A percentile compares a stretch with the other conserved stretches of the same genome.
Evolutionary conservation across 2,329 filamentous ascomycete species (phyloP).

Genomic region (Tolypocladium paradoxum): DNA sequence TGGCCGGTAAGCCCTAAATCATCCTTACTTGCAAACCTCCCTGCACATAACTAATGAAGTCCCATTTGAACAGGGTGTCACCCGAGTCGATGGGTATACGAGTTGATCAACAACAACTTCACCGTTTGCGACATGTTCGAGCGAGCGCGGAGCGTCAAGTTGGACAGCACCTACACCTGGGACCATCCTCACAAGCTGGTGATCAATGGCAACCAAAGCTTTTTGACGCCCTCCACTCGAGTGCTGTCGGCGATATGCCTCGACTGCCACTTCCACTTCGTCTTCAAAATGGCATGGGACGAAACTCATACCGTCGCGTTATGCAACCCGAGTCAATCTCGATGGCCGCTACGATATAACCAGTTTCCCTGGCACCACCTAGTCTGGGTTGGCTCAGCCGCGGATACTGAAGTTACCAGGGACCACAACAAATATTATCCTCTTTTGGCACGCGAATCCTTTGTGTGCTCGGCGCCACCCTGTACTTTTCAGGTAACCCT

Average conservation of each 20-base stretch:
- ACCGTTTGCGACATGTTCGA: slow-evolving; percentile 24
- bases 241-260: slow-evolving; percentile 27
- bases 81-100: slow-evolving; percentile 30
- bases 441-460: slow-evolving; percentile 23
- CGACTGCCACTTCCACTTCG: slow-evolving; percentile 30
- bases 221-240: slow-evolving; percentile 12
- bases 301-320: slow-evolving; percentile 13
- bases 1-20: slow-evolving; percentile 19
- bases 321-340: slow-evolving; percentile 20
- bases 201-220: slow-evolving; percentile 29
- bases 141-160: slow-evolving; percentile 17
- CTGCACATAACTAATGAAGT: not conserved
- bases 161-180: slow-evolving; percentile 21
- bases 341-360: slow-evolving; percentile 23
- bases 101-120: slow-evolving; percentile 26
- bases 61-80: slow-evolving; percentile 18
- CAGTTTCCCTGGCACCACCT: slow-evolving; percentile 29
- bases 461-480: slow-evolving; percentile 29
- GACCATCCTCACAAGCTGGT: slow-evolving; percentile 24
- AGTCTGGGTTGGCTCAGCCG: slow-evolving; percentile 21
- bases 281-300: slow-evolving; percentile 26
- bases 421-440: slow-evolving; percentile 27
- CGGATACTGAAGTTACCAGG: slow-evolving; percentile 11
- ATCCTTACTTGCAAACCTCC: not conserved
- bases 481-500: slow-evolving; percentile 33